phyloP scores from a whole-genome alignment of 805 yeast genomes.

The Myxozyma sirexii region DNA sequence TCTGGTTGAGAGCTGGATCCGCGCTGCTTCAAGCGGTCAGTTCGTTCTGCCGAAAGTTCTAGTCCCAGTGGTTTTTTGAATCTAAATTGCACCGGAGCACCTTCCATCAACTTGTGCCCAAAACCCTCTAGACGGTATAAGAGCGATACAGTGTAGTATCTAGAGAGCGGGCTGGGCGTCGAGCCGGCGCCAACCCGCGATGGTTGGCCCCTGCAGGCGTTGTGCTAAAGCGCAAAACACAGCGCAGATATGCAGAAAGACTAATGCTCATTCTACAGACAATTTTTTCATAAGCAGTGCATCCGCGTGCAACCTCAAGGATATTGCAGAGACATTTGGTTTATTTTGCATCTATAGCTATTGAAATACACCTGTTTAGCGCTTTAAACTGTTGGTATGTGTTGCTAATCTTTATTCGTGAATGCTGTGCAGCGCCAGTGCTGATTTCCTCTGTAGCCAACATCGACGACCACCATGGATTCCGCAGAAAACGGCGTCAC shows the following conservation, averaged over 20 bases:
- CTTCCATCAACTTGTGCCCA: not conserved
- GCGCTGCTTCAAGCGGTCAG: no score
- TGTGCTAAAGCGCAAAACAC: conserved; percentile 2
- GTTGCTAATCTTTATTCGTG: not conserved
- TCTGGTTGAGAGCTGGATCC: not conserved
- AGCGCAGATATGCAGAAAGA: not conserved
- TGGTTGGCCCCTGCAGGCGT: conserved; percentile 11
- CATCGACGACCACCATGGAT: conserved; percentile 4
- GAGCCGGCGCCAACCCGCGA: conserved; percentile 11
- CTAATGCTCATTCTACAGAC: not conserved
- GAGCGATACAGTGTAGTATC: no score
- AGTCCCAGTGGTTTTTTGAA: no score
- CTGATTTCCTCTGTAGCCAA: not conserved
- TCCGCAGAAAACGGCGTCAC: conserved; percentile 30
- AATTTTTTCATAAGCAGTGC: conserved; percentile 3
- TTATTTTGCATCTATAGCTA: no score
- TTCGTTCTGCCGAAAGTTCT: no score
- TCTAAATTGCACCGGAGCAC: no score
- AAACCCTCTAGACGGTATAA: not conserved
- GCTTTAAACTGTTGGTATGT: not conserved
- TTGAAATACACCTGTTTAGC: no score
- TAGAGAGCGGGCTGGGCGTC: no score
- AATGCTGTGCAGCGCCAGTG: no score
- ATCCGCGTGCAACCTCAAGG: not conserved
- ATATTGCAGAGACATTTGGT: not conserved